These are phyloP conservation scores for Metarhizium anisopliae DNA, from an alignment of 2,329 filamentous ascomycete species.

Conservation along the genomic window DNA sequence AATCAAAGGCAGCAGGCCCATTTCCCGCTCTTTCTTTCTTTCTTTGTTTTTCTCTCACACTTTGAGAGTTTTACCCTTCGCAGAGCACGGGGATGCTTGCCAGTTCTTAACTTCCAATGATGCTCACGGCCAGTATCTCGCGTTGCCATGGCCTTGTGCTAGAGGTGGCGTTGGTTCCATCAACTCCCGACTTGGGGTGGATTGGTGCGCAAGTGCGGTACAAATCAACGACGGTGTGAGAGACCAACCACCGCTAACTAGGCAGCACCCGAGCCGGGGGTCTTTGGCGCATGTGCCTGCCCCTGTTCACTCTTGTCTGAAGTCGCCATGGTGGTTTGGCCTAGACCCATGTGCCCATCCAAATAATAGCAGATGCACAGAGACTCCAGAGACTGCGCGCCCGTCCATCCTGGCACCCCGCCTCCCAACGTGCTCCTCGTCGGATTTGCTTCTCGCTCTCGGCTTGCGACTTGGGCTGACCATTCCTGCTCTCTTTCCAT, in stretches of 20 bases:
- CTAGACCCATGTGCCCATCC: conserved; percentile 11
- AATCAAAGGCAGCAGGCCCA: not conserved
- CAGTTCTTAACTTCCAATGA: not conserved
- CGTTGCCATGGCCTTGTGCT: not conserved
- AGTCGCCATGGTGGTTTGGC: conserved; percentile 4
- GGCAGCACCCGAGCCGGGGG: conserved; percentile 3
- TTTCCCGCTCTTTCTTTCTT: not conserved
- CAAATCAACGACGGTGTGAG: conserved; percentile 2
- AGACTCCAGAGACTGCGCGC: conserved; percentile 6
- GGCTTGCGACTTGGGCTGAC: conserved; percentile 19
- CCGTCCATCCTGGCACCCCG: conserved; percentile 15
- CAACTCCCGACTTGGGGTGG: not conserved
- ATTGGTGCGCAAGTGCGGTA: not conserved
- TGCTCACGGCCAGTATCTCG: not conserved
- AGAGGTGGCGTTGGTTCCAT: not conserved
- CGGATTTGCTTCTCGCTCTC: conserved; percentile 16
- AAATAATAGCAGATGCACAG: conserved; percentile 4
- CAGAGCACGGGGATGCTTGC: not conserved
- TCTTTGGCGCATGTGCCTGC: not conserved
- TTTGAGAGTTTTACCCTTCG: not conserved
- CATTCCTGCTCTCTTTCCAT: conserved; percentile 24
- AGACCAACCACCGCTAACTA: conserved; percentile 7
- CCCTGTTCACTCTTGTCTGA: conserved; percentile 1
- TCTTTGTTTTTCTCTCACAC: not conserved
- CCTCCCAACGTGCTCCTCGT: conserved; percentile 20